Percentiles rank a stretch among this genome's conserved stretches.
phyloP scores from a whole-genome alignment of 192 early-diverging fungal species.

The Coemansia javaensis region DNA sequence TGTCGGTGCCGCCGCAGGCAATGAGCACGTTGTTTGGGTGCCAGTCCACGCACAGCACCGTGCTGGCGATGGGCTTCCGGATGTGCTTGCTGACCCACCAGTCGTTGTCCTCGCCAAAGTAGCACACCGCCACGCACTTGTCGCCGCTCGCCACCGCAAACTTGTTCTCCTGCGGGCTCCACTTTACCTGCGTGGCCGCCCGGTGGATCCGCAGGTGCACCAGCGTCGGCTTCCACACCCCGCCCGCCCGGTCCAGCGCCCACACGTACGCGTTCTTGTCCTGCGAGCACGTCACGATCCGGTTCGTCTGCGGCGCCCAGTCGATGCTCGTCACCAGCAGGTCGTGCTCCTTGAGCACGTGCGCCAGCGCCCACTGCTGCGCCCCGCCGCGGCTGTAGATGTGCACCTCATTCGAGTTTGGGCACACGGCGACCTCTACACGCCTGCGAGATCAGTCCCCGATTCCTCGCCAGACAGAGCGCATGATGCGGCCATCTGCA shows the following conservation, averaged over 20 bases:
- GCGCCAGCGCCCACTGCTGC: slow-evolving; percentile 61
- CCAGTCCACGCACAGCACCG: slow-evolving; percentile 88
- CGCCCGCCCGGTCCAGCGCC: slow-evolving; percentile 60
- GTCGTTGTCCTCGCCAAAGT: slow-evolving; percentile 93
- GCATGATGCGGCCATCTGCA: slow-evolving; percentile 3
- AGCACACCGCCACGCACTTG: slow-evolving; percentile 86
- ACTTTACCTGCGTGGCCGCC: slow-evolving; percentile 87
- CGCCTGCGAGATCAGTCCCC: no score
- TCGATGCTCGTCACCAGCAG: slow-evolving; percentile 92
- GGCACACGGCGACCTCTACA: slow-evolving; percentile 85
- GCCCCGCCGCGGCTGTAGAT: slow-evolving; percentile 67
- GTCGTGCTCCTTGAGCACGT: slow-evolving; percentile 87
- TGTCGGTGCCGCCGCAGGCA: slow-evolving; percentile 82
- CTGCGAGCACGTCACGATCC: slow-evolving; percentile 95
- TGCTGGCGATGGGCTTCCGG: slow-evolving; percentile 88
- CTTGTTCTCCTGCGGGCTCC: slow-evolving; percentile 95
- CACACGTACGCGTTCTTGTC: slow-evolving; percentile 99
- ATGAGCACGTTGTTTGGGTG: slow-evolving; percentile 95
- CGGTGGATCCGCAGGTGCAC: slow-evolving; percentile 94
- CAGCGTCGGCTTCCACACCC: slow-evolving; percentile 81
- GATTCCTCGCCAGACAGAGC: neutral
- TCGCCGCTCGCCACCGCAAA: slow-evolving; percentile 96
- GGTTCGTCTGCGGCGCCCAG: slow-evolving; percentile 92
- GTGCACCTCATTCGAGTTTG: slow-evolving; percentile 84
- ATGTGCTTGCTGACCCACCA: slow-evolving; percentile 97